Base-by-base conservation (phyloP, 345 rosid species). In the Raphanus sativus region DNA sequence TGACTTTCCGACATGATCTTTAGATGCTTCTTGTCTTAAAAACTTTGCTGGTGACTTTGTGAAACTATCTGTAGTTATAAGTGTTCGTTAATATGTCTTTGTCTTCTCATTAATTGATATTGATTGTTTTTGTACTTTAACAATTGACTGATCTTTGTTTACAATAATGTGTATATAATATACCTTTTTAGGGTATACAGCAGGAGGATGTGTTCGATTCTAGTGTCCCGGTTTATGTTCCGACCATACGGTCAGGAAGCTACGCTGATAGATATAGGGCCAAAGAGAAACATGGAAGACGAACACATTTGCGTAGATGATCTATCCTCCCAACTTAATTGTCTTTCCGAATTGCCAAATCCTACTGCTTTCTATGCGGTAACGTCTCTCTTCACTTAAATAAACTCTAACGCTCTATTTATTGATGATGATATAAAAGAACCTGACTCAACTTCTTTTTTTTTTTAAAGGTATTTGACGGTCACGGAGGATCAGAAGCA, bases 281-380 rank as follows among this genome's bases (percentile, higher is more conserved):
- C 78, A 9, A 86, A 93, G 80, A 68, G 2, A 26, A 83, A 77
- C 59, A 91, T 94, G 98, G 97, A 94, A 11, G 98, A 94, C 28
- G 98, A 91, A 65, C 98, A 94, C 71, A 86, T 91, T 59, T 76
- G 84, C 67, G 82, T 91, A 71, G 97, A 94, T 77, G 95, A 94
- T 82, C 82, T 94, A 38, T 90, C 97, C 60, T 77, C 87, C 11
- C 84, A 78, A 56, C 67, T 89, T 69, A 88, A 88, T 11, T 87
- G 87, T 65, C 84, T 84, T 50, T 80, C 78, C 32, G 85, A 87
- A 69, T 83, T 82, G 70, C 82, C 83, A 26, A 74, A 69, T 54
- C 97, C 94, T 1, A 89, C 91, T 84, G 89, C 98, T 74, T 94
- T 94, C 76, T 94, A 90, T 80, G 97, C 92, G 29, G 96, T 94